Evolutionary conservation across 192 early-diverging fungal species (phyloP), one percentile per base, ranked within the genome.

Genomic region (Rhizophagus clarus): DNA sequence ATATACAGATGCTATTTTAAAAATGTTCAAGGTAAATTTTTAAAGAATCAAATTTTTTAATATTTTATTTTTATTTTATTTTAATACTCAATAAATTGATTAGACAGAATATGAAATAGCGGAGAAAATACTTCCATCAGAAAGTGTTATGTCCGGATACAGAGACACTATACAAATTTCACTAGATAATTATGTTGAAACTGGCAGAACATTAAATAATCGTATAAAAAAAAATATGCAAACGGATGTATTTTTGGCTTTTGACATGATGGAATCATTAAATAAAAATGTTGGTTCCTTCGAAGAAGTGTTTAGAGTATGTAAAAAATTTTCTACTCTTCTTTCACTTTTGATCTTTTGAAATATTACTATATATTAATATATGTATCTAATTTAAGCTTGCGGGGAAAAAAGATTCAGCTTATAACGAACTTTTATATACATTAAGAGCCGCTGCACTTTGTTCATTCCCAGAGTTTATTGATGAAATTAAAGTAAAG

Each of bases 401-500:
- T 61, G 82, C 85, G 7, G 83, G 85, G 24, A 77, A 85, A 75
- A 84, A 84, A 72, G 83, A 88, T 42, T 80, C 83, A 45, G 76
- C 83, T 68, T 81, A 83, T 32, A 29, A 76, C 12, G 89, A 91
- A n/a, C 67, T 91, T 26, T 69, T 89, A 9, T 75, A 81, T 66
- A 80, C 86, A 2, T 86, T 88, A 77, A 88, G 87, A 68, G 84
- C 82, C 14, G 85, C 85, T 10, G 87, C 90, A 31, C 70, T 94
- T 31, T 81, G 84, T 49, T 90, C 84, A 20, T 89, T 95, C 77
- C 87, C 87, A 37, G 91, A 94, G 17, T 92, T 94, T 81, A 84
- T 90, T 64, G 91, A 92, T 20, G 92, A 94, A 47, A 85, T 93
- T 49, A 91, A 91, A 81, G 93, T 91, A 81, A 76, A 82, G 61